A percentile compares a stretch with the other conserved stretches of the same genome.
Conservation (phyloP, 495 filamentous ascomycete species). For the Neurospora sp. region DNA sequence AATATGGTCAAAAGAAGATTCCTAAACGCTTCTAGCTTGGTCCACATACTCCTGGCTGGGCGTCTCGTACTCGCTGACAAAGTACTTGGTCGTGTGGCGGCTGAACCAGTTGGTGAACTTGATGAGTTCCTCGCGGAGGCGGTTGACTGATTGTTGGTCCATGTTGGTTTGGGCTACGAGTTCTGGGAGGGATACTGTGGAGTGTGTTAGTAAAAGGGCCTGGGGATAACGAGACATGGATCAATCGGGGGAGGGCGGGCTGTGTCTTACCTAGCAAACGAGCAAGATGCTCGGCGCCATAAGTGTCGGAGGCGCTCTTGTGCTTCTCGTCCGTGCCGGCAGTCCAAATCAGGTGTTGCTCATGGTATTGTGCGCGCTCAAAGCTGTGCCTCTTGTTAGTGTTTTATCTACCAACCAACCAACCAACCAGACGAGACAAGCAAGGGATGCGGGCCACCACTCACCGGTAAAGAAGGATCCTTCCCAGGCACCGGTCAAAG, state of each 20-base stretch:
- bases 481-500: constrained; percentile 77
- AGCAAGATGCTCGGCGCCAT: constrained; percentile 84
- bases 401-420: neutral
- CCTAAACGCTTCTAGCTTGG: constrained; percentile 28
- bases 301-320: constrained; percentile 65
- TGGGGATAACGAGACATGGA: too few relatives aligned
- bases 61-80: constrained; percentile 65
- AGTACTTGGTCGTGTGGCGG: constrained; percentile 62
- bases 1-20: constrained; percentile 5
- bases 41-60: constrained; percentile 42
- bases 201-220: too few relatives aligned
- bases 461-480: constrained; percentile 76
- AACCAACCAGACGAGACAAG: neutral
- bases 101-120: constrained; percentile 75
- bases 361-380: constrained; percentile 75
- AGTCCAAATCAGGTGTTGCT: constrained; percentile 56
- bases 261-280: constrained; percentile 53
- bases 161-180: constrained; percentile 95
- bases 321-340: constrained; percentile 45
- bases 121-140: constrained; percentile 75
- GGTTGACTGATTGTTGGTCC: constrained; percentile 79
- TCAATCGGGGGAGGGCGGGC: too few relatives aligned
- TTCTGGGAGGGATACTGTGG: constrained; percentile 76
- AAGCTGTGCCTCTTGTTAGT: constrained; percentile 38
- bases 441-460: constrained; percentile 1